Evolutionary conservation across 2,329 filamentous ascomycete genomes (phyloP).

Genomic region (Penicillium sp.): DNA sequence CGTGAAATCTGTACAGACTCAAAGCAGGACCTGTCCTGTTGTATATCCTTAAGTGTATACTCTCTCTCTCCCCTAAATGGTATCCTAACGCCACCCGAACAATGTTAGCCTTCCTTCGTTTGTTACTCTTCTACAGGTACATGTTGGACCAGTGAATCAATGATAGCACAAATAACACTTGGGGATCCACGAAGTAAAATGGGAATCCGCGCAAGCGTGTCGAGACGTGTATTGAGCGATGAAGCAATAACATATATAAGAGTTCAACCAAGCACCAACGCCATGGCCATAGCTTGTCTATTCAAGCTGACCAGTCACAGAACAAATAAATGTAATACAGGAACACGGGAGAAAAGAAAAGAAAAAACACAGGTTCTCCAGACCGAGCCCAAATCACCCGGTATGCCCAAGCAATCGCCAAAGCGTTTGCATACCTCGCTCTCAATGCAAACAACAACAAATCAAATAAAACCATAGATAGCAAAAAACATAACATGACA

Average conservation of each 20-base stretch:
- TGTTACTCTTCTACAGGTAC: too few species aligned
- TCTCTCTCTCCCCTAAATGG: not conserved
- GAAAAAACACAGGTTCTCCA: not conserved
- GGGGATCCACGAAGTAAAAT: not conserved
- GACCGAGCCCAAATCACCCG: not conserved
- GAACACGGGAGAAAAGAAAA: not conserved
- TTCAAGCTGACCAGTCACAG: not conserved
- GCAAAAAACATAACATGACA: not conserved
- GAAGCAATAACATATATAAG: not conserved
- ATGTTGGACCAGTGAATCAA: not conserved
- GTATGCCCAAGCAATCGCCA: not conserved
- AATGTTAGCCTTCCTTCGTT: not conserved
- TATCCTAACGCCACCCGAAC: not conserved
- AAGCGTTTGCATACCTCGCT: not conserved
- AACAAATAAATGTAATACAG: not conserved
- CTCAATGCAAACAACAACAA: not conserved
- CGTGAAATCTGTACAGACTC: not conserved
- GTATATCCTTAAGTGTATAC: slow-evolving; percentile 3
- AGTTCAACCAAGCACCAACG: not conserved
- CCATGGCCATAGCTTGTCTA: not conserved
- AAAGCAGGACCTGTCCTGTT: not conserved
- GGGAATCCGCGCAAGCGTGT: not conserved
- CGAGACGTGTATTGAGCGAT: not conserved
- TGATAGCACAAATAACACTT: not conserved
- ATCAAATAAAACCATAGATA: not conserved